Base-by-base conservation (phyloP, 2,329 filamentous ascomycete genomes). In the Aureobasidium namibiae region DNA sequence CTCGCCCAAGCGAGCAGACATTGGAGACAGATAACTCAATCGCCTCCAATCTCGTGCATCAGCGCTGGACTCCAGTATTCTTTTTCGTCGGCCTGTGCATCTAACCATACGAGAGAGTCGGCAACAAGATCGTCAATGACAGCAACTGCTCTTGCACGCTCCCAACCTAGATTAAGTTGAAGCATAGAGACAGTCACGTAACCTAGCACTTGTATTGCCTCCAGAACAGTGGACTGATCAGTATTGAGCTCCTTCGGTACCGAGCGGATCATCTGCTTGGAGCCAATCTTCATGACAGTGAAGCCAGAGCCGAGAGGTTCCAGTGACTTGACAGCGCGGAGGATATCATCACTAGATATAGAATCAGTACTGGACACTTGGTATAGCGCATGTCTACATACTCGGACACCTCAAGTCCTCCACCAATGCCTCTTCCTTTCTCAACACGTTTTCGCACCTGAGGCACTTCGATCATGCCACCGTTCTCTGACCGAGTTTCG, bases 171-270 rank as follows among this genome's bases (percentile, higher is more conserved):
- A 70, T 99, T 99, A 53, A 88, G 76, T 74, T 88, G 86, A 58
- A 99, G 75, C 88, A 97, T 95, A 1, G 88, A 88, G 16, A 95
- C 83, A 60, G 87, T 95, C 54, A 97, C 89, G 69, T 90, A 96
- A 1, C 94, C 92, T 10, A 96, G 78, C 10, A 96, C 79, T 73
- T 96, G 90, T 8, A 90, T 90, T 1, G 89, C 92, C 76, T 97
- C 94, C 7, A 99, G 81, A 13, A 96, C 92, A 2, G 87, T 89
- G 52, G 89, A 89, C 76, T 99, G 94, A 71, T 99, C 94, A 14
- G 85, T 92, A 71, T 95, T 96, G 63, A 99, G 81, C 75, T 99
- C 94, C 72, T 95, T 94, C 1, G 94, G 94, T 41, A 99, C 86
- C 3, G 90, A 95, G 29, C 94, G 84, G 58, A 99, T 92, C 74